These are phyloP conservation scores for Hymenoscyphus linearis DNA, from an alignment of 2,329 filamentous ascomycete species.

Conservation along the genomic window DNA sequence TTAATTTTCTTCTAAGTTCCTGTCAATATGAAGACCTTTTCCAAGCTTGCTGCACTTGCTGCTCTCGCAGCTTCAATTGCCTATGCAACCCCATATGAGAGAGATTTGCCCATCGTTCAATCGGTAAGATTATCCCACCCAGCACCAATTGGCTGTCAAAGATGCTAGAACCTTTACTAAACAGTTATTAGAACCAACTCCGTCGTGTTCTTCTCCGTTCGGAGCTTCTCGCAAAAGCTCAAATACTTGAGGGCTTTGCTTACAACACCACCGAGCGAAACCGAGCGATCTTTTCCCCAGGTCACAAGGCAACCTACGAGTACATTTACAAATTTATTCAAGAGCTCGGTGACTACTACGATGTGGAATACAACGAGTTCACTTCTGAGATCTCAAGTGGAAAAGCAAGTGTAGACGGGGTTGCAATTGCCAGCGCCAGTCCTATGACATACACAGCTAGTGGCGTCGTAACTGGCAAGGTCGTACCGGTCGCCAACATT, in stretches of 20 bases:
- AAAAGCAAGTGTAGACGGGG: slow-evolving; percentile 13
- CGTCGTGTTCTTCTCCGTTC: slow-evolving; percentile 7
- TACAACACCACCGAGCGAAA: slow-evolving; percentile 5
- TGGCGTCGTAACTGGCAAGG: slow-evolving; percentile 9
- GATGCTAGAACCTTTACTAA: background rate
- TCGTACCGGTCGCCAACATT: slow-evolving; percentile 19
- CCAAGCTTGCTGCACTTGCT: background rate
- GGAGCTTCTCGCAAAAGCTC: slow-evolving; percentile 6
- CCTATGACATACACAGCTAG: slow-evolving; percentile 16
- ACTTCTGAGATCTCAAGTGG: slow-evolving; percentile 6
- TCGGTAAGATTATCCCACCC: background rate
- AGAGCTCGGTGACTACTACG: slow-evolving; percentile 14
- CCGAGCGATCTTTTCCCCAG: slow-evolving; percentile 7
- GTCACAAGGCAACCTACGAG: slow-evolving; percentile 8
- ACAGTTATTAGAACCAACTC: background rate
- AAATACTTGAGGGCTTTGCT: slow-evolving; percentile 5
- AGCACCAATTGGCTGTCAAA: background rate
- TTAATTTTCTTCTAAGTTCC: background rate
- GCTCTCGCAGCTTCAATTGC: background rate
- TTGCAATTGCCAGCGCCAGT: background rate
- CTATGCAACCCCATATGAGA: background rate
- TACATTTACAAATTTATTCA: slow-evolving; percentile 10
- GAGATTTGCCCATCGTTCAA: slow-evolving; percentile 5
- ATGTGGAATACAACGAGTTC: slow-evolving; percentile 17
- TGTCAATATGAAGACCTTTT: slow-evolving; percentile 3